These are phyloP conservation scores for Nicotiana rustica DNA, from an alignment of 305 asterid species.

Conservation along the genomic window DNA sequence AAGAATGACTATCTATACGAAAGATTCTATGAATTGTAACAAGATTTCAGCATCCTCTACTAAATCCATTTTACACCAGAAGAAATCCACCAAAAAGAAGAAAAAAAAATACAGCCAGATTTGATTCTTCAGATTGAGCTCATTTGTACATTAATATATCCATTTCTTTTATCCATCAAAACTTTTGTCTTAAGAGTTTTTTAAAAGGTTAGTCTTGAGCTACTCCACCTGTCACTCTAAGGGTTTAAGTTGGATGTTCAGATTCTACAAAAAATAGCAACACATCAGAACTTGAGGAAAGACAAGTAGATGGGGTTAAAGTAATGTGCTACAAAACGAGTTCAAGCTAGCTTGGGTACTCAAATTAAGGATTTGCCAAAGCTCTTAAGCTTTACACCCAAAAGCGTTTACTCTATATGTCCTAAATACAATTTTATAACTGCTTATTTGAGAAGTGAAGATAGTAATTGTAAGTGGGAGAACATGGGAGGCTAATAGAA, in stretches of 20 bases:
- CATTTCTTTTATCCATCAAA: no score
- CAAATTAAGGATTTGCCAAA: neutral
- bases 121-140: no score
- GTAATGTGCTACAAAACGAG: neutral
- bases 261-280: neutral
- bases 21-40: no score
- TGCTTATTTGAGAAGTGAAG: neutral
- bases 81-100: no score
- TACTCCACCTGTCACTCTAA: neutral
- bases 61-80: no score
- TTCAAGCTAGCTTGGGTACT: neutral
- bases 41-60: no score
- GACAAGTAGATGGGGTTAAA: neutral
- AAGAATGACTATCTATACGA: no score
- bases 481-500: neutral
- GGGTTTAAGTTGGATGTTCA: neutral
- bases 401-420: constrained; percentile 21
- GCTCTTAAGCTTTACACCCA: constrained; percentile 3
- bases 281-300: neutral
- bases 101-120: no score
- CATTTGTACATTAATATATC: no score
- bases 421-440: constrained; percentile 7
- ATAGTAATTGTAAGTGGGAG: constrained; percentile 22
- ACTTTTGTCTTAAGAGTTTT: no score
- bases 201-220: no score